Conservation (phyloP, 2,329 filamentous ascomycete genomes). For the Drechmeria coniospora region DNA sequence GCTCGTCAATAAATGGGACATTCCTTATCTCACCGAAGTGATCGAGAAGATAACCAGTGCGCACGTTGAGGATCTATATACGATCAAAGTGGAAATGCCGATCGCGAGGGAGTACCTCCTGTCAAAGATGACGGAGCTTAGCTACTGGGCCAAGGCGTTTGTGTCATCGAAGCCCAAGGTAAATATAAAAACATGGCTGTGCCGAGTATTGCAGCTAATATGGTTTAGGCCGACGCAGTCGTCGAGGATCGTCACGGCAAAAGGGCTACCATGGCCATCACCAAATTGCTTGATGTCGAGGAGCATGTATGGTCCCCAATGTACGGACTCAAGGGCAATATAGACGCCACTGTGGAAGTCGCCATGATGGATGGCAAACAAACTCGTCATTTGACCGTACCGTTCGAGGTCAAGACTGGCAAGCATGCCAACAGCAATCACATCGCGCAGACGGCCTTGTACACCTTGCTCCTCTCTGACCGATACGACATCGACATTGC, state of each 20-base stretch:
- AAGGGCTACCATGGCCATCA: constrained; percentile 68
- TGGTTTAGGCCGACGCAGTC: constrained; percentile 45
- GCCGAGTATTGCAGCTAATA: constrained; percentile 11
- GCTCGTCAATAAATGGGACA: constrained; percentile 67
- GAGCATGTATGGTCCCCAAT: constrained; percentile 97
- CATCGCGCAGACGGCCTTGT: constrained; percentile 84
- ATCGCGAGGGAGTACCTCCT: constrained; percentile 66
- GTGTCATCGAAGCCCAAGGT: constrained; percentile 56
- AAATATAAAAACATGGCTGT: constrained; percentile 12
- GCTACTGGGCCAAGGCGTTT: constrained; percentile 71
- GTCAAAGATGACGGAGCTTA: constrained; percentile 69
- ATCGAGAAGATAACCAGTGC: constrained; percentile 56
- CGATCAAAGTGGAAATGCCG: constrained; percentile 59
- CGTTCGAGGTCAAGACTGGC: constrained; percentile 92
- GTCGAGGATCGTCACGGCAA: constrained; percentile 68
- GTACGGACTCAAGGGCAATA: constrained; percentile 94
- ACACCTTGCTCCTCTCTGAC: constrained; percentile 83
- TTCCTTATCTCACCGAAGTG: constrained; percentile 45
- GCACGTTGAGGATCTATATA: constrained; percentile 80
- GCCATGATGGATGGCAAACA: constrained; percentile 57
- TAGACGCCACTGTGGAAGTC: constrained; percentile 90
- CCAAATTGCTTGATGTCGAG: constrained; percentile 88
- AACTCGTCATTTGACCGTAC: constrained; percentile 60
- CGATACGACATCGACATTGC: constrained; percentile 86
- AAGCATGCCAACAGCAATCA: constrained; percentile 70